phyloP scores from a whole-genome alignment of 495 filamentous ascomycete genomes.

The Penicillium silybi region DNA sequence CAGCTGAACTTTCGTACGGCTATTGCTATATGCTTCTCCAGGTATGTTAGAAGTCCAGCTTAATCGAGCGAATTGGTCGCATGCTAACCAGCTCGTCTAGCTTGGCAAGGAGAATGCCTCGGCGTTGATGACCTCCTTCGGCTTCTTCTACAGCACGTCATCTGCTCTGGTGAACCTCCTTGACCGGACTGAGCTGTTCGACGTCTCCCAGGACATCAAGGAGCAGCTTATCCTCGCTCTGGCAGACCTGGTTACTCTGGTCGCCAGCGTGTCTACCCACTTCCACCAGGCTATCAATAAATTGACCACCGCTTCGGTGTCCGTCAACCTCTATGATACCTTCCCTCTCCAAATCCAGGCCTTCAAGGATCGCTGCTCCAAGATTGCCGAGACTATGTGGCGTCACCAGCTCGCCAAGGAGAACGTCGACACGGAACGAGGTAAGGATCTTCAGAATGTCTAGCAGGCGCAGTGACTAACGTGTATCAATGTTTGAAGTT shows the following conservation, averaged over 20 bases:
- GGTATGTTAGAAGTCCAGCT: constrained; percentile 22
- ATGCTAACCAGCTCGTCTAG: constrained; percentile 10
- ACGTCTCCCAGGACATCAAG: constrained; percentile 36
- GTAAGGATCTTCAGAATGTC: background rate
- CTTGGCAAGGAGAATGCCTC: constrained; percentile 33
- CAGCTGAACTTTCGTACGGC: constrained; percentile 33
- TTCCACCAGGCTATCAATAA: constrained; percentile 25
- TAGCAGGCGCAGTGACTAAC: background rate
- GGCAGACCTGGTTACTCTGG: constrained; percentile 34
- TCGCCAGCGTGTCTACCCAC: constrained; percentile 27
- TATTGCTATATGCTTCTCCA: constrained; percentile 37
- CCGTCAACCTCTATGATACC: constrained; percentile 31
- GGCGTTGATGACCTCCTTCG: constrained; percentile 31
- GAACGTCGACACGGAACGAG: constrained; percentile 10
- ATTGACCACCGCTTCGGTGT: constrained; percentile 22
- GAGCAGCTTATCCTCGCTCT: constrained; percentile 36
- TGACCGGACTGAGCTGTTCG: constrained; percentile 32
- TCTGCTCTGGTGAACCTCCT: constrained; percentile 30
- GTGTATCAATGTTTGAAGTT: background rate
- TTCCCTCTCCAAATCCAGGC: constrained; percentile 30
- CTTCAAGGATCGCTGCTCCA: constrained; percentile 30
- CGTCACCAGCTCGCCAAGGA: constrained; percentile 27
- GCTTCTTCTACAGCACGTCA: constrained; percentile 35
- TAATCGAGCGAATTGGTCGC: background rate
- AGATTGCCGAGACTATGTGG: constrained; percentile 35